Evolutionary conservation across 2,329 filamentous ascomycete genomes (phyloP), one percentile per base, ranked within the genome.

Genomic region (Pseudogymnoascus sp.): DNA sequence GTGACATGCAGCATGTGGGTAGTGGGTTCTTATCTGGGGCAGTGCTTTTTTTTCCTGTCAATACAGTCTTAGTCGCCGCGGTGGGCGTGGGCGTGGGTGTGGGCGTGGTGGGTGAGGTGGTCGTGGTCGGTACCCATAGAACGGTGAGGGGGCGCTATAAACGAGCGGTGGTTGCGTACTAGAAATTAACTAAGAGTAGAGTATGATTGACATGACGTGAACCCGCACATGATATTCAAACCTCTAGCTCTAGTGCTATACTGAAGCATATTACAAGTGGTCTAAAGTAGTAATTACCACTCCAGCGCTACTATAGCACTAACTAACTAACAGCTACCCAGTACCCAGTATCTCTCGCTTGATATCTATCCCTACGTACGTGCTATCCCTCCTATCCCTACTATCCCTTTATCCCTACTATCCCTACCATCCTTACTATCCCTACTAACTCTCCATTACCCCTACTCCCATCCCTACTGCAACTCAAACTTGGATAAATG

Each of bases 31-130:
- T 56, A 56, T 34, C 46, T 56, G 46, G 46, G 46, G 46, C 46
- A 56, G 46, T 34, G 46, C 46, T 23, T 56, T 56, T 56, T 53
- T 56, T 56, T 34, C 25, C 46, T 56, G 46, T 56, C 46, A 56
- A 56, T 56, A 18, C 46, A 34, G 46, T 34, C 34, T 53, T 31
- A n/a, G 40, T 40, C 8, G 40, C 8, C 10, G 21, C 23, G 21
- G 40, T 5, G 2, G 14, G 36, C 14, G 14, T 10, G 21, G 21
- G 21, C 21, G 21, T 21, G 21, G 21, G 21, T 21, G 21, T 21
- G 21, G 21, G 21, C 21, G 21, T 21, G 21, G 21, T 21, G 21
- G 21, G 21, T 21, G 21, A 21, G 21, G 21, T 21, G 21, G 21
- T 21, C 21, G 21, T 38, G 1, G 37, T 42, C 10, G 46, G 25